Evolutionary conservation across 768 basidiomycete species (phyloP).

Genomic region (Pleurotus pulmonarius): DNA sequence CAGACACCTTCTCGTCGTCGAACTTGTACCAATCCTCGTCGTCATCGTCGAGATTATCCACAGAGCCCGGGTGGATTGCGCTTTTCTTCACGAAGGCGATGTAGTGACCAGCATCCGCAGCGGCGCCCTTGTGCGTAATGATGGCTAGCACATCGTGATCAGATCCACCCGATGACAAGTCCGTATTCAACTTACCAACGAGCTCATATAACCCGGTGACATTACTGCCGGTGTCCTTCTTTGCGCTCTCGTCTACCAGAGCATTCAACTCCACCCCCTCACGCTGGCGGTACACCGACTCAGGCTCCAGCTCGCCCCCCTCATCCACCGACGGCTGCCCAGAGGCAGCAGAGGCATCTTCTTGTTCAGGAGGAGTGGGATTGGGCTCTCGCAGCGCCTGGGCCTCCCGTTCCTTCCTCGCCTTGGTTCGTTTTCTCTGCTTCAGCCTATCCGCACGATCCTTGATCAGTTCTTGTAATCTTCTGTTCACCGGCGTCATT

Average conservation of each 20-base stretch:
- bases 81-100: slow-evolving; percentile 87
- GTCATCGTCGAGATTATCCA: slow-evolving; percentile 55
- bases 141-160: slow-evolving; percentile 51
- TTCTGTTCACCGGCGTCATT: slow-evolving; percentile 65
- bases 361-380: not conserved
- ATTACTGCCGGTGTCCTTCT: slow-evolving; percentile 69
- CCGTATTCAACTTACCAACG: slow-evolving; percentile 54
- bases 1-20: slow-evolving; percentile 90
- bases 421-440: slow-evolving; percentile 73
- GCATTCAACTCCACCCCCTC: slow-evolving; percentile 65
- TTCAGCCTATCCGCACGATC: slow-evolving; percentile 82
- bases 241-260: slow-evolving; percentile 61
- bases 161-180: not conserved
- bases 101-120: slow-evolving; percentile 94
- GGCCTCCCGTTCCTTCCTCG: slow-evolving; percentile 4
- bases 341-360: slow-evolving; percentile 13
- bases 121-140: slow-evolving; percentile 95
- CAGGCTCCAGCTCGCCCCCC: slow-evolving; percentile 57
- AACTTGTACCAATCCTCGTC: slow-evolving; percentile 95
- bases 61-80: slow-evolving; percentile 43
- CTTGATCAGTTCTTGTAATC: slow-evolving; percentile 77
- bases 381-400: not conserved
- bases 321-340: slow-evolving; percentile 18
- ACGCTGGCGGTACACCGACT: slow-evolving; percentile 54
- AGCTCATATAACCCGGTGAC: slow-evolving; percentile 86